Evolutionary conservation across 805 yeast species (phyloP), one percentile per base, ranked within the genome.

Genomic region (Suhomyces kilbournensis): DNA sequence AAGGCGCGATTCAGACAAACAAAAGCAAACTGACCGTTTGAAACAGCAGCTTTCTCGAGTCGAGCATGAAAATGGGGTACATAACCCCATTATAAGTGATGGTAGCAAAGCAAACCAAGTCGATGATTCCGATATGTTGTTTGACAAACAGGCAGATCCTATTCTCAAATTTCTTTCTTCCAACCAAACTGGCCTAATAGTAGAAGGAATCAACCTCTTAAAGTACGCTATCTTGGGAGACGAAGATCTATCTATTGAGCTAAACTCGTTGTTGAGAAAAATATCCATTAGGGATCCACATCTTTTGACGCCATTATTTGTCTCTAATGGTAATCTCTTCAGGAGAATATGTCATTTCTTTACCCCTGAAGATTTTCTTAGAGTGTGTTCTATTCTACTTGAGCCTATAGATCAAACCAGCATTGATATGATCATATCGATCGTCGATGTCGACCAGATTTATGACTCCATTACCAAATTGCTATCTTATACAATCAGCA

Each of bases 201-300:
- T 49, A 0, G 78, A 75, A 55, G 80, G 79, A 4, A 59, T 76
- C 3, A 62, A 63, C 40, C 56, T 74, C 23, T 61, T 76, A 42
- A 69, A 69, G 44, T 70, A 65, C 56, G 77, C 79, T 0, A 63
- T 76, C 3, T 58, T 70, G 47, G 69, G 67, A 1, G 67, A 66
- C 19, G 79, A 75, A 47, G 69, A 65, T 10, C 51, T 72, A 23
- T 60, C 75, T 0, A 19, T 49, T 1, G 67, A 64, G 39, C 53
- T 70, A 2, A 56, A 54, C 23, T 52, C 48, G 0, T 56, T 64
- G n/a, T 51, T 75, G 14, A 60, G 56, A 22, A 60, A 55, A 15
- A 62, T 71, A 12, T 69, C 77, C 2, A 54, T 68, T 3, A 46
- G 62, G 9, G 60, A 71, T 34, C 75, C 77, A 0, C 50, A 55